These are phyloP conservation scores for Naganishia onofrii DNA, from an alignment of 768 basidiomycete species.

Conservation along the genomic window DNA sequence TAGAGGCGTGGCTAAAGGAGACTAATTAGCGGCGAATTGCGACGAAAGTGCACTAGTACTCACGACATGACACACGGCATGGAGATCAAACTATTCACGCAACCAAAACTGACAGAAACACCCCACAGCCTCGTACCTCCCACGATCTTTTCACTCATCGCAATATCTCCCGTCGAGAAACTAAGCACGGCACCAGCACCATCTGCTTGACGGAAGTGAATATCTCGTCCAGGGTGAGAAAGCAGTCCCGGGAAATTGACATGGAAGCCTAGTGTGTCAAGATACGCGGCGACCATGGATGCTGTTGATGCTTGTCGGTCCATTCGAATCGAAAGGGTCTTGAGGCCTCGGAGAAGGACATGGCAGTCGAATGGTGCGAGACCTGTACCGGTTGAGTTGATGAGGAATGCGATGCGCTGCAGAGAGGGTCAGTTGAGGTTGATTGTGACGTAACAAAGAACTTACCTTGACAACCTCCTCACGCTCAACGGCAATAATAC, in stretches of 20 bases:
- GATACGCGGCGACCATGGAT: constrained; percentile 78
- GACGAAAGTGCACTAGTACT: constrained; percentile 53
- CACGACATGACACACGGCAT: constrained; percentile 99
- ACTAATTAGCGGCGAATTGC: constrained; percentile 6
- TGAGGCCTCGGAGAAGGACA: constrained; percentile 89
- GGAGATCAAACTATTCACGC: constrained; percentile 94
- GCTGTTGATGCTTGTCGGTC: constrained; percentile 85
- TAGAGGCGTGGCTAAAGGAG: constrained; percentile 79
- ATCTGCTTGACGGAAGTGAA: constrained; percentile 86
- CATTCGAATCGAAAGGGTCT: constrained; percentile 94
- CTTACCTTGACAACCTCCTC: constrained; percentile 75
- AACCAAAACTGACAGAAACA: constrained; percentile 96
- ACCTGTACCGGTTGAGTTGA: constrained; percentile 91
- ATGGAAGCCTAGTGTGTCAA: constrained; percentile 77
- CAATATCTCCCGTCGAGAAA: constrained; percentile 89
- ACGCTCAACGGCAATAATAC: constrained; percentile 84
- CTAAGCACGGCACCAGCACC: constrained; percentile 92
- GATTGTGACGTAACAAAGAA: constrained; percentile 50
- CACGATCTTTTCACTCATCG: constrained; percentile 84
- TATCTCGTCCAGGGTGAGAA: constrained; percentile 73
- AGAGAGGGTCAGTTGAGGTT: not conserved
- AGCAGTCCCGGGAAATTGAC: constrained; percentile 89
- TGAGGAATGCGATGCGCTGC: constrained; percentile 73
- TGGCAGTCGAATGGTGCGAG: constrained; percentile 94
- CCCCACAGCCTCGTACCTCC: constrained; percentile 92